Evolutionary conservation across 148 eudicot genomes (phyloP), one percentile per base, ranked within the genome.

Genomic region (Chenopodium suecicum): DNA sequence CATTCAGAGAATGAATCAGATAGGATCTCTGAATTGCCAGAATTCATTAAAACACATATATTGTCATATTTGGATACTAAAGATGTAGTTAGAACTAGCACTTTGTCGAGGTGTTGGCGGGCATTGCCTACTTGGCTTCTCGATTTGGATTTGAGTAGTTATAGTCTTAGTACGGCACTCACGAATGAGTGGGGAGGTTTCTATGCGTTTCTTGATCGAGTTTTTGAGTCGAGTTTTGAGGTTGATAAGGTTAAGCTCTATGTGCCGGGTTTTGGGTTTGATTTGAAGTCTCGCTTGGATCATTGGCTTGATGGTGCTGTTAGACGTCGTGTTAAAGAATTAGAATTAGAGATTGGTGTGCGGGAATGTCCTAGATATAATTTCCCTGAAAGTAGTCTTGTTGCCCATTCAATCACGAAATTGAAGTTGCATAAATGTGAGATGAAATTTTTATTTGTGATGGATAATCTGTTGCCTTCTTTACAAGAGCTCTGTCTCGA

Each of bases 21-120:
- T 29, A 78, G 73, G 47, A 65, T 78, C 4, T 78, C 80, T 6
- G 69, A 47, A 46, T 46, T 78, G 50, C 80, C 80, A 46, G 80
- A 78, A 50, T 14, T 72, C 34, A 46, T 78, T 65, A 78, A 14
- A 3, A 58, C 52, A 27, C 80, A 78, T 72, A 65, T 78, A 12
- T 72, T 78, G 48, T 64, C 73, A 68, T 78, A 25, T 48, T 44
- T 78, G 10, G 63, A 22, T 27, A 67, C 19, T 25, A 67, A 46
- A 2, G 54, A 27, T 50, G 73, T 63, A 10, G 8, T 78, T 0
- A 29, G 17, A 48, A 78, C 74, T 3, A 14, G 74, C 74, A 78
- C 66, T 78, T 68, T 78, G 70, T 78, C 74, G 9, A 78, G 22
- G 64, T 47, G 46, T 47, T 78, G 80, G 80, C 73, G 80, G 48